Evolutionary conservation across 2,329 filamentous ascomycete species (phyloP), one percentile per base, ranked within the genome.

Genomic region (Apiospora aurea): DNA sequence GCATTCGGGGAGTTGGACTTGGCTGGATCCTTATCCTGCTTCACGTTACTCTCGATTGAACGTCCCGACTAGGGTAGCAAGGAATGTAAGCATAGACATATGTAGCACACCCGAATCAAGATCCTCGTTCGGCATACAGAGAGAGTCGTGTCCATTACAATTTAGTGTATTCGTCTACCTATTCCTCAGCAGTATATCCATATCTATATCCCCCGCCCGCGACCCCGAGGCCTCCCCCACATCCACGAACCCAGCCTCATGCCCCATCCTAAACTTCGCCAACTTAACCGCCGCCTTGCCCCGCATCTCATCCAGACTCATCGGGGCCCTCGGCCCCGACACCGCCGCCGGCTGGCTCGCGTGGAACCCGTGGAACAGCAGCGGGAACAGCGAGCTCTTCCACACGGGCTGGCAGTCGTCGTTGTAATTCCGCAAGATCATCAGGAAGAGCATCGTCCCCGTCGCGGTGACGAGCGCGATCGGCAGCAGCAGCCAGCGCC

Each of bases 401-500:
- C 74, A 76, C 7, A 76, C 73, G 4, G 75, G 75, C 38, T 74
- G 72, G 4, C 38, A 4, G 44, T n/a, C 64, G 4, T 75, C 57
- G 46, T 64, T 70, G 24, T 72, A 64, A 64, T 73, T 75, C 53
- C 70, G 74, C 16, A 64, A 4, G 29, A 76, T 47, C 46, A 73
- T 73, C 8, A 70, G n/a, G 16, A 72, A 24, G 18, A 76, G 41
- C 24, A 75, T 43, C 1, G 68, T 71, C 3, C 47, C 69, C 34
- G 74, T 73, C 41, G 70, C 72, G 6, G 44, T 51, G 4, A 73
- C 57, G 14, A 76, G 57, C 8, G 64, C n/a, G 10, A 72, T 71
- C 29, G 74, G 74, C 71, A 75, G 70, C 26, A 76, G 61, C 24
- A 76, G 70, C 75, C 75, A 76, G 21, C 72, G 67, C 74, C 74